Evolutionary conservation across 2,329 filamentous ascomycete genomes (phyloP), one percentile per base, ranked within the genome.

Genomic region (Fusarium concolor): DNA sequence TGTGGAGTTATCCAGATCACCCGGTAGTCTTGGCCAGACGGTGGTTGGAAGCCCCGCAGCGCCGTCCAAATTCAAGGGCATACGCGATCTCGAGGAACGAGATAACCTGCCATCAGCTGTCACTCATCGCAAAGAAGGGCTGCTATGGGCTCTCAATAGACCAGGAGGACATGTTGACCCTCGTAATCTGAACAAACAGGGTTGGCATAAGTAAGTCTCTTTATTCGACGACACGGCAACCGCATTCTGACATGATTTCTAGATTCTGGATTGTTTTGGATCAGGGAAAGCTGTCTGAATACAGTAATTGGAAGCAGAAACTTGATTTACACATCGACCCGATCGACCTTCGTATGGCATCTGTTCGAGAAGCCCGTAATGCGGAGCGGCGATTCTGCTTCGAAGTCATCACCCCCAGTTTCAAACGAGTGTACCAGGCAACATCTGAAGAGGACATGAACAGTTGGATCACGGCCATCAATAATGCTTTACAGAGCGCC

Each of bases 221-320:
- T 37, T 33, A 18, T 33, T 20, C 11, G 22, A 5, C n/a, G 29
- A 33, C 35, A 26, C 12, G 20, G 7, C 5, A 24, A 46, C 17
- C n/a, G 10, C 42, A 24, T 42, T 37, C 73, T 76, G 57, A 74
- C 46, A 22, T 47, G 29, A 17, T n/a, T 38, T 72, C 6, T 22
- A 96, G 94, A 76, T 99, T 98, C 80, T 99, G 96, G 96, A 96
- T 99, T 68, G 96, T 99, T 3, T 85, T 99, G 43, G 96, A 98
- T 77, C 94, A 97, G 79, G 96, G 96, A 24, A 97, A 96, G 77
- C 85, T 99, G 17, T 97, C 95, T 2, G 96, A 99, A 76, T 99
- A 99, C 80, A 97, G 94, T 77, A 98, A 99, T 78, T 99, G 96
- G 96, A 99, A 99, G 80, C 93, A 99, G 77, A 95, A 89, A 77